Percentiles rank a stretch among this genome's conserved stretches.
phyloP scores from a whole-genome alignment of 2,329 filamentous ascomycete species.

The Aspergillus sp. region DNA sequence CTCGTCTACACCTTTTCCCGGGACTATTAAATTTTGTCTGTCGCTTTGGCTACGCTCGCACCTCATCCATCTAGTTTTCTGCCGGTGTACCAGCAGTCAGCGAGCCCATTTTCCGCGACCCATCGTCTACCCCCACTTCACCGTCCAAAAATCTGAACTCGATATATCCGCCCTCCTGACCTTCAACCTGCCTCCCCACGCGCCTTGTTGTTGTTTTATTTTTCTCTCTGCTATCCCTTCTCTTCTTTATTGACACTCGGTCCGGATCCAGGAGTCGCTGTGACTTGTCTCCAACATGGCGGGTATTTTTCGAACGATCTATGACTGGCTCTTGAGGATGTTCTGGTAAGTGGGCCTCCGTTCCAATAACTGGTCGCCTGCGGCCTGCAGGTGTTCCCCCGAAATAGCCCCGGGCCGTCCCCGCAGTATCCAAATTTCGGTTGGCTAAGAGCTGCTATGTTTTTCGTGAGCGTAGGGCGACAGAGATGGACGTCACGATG shows the following conservation, averaged over 20 bases:
- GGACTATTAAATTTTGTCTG: slow-evolving; percentile 11
- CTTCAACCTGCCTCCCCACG: slow-evolving; percentile 2
- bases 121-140: slow-evolving; percentile 19
- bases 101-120: slow-evolving; percentile 15
- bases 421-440: slow-evolving; percentile 27
- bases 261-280: not conserved
- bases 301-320: slow-evolving; percentile 87
- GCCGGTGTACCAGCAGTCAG: slow-evolving; percentile 14
- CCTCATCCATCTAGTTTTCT: slow-evolving; percentile 15
- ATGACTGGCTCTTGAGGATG: slow-evolving; percentile 96
- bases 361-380: slow-evolving; percentile 21
- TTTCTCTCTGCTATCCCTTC: not conserved
- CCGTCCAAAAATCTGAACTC: slow-evolving; percentile 20
- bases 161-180: slow-evolving; percentile 17
- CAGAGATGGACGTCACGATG: slow-evolving; percentile 99
- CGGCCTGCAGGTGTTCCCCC: slow-evolving; percentile 20
- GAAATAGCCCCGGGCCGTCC: slow-evolving; percentile 34
- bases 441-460: slow-evolving; percentile 20
- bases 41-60: slow-evolving; percentile 16
- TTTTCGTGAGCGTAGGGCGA: slow-evolving; percentile 65
- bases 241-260: slow-evolving; percentile 10
- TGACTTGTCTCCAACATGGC: slow-evolving; percentile 61
- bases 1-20: slow-evolving; percentile 7
- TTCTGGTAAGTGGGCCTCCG: slow-evolving; percentile 73
- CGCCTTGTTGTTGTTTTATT: not conserved